These are phyloP conservation scores for Pseudonitzschia multiseries DNA, from an alignment of 108 stramenopile genomes.

Conservation along the genomic window DNA sequence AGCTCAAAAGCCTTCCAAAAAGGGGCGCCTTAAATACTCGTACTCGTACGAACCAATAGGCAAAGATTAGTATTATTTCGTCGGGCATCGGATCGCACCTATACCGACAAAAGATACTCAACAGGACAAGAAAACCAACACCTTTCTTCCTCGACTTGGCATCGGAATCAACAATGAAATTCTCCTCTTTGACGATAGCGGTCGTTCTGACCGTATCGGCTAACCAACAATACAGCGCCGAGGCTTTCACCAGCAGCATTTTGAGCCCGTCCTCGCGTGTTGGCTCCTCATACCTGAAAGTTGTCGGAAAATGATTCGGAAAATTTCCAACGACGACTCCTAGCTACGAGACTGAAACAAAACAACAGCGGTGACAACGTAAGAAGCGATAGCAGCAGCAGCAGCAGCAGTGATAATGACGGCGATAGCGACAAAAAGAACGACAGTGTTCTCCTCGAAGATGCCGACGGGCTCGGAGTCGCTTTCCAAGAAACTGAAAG, in stretches of 20 bases:
- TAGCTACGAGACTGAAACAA: constrained; percentile 14
- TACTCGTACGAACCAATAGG: no score
- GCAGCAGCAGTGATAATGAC: no score
- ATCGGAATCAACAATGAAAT: neutral
- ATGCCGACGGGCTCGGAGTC: constrained; percentile 33
- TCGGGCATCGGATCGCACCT: no score
- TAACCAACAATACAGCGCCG: neutral
- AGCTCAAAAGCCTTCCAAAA: no score
- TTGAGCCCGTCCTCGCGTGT: neutral
- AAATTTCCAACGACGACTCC: constrained; percentile 12
- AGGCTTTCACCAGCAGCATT: neutral
- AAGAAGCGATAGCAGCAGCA: neutral
- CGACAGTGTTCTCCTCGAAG: constrained; percentile 19
- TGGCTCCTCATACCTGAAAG: neutral
- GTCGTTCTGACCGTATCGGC: neutral
- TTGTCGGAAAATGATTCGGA: neutral
- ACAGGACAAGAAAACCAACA: neutral
- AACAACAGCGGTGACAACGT: neutral
- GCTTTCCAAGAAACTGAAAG: constrained; percentile 9
- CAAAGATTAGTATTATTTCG: no score
- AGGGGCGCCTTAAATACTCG: no score
- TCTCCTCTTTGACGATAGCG: neutral
- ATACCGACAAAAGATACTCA: no score
- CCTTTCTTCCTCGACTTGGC: neutral
- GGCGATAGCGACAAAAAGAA: neutral